phyloP scores from a whole-genome alignment of 1,284 basidiomycete species.

The Ceratobasidium sp. region DNA sequence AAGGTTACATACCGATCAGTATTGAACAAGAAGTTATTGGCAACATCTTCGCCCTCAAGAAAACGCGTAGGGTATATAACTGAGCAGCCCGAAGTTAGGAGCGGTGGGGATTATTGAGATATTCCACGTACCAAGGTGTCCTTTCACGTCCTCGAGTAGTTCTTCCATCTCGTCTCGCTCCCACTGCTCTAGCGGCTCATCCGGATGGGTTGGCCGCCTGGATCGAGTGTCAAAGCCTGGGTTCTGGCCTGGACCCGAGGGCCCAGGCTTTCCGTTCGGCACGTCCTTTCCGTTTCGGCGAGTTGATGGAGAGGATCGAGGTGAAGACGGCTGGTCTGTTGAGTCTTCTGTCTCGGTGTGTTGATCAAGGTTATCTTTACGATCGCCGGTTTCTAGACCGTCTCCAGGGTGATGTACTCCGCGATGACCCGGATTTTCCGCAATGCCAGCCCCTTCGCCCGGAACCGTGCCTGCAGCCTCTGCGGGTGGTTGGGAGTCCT shows the following conservation, averaged over 20 bases:
- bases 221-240: slow-evolving; percentile 10
- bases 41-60: slow-evolving; percentile 83
- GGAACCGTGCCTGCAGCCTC: slow-evolving; percentile 53
- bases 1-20: slow-evolving; percentile 68
- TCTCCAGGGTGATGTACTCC: slow-evolving; percentile 46
- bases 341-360: slow-evolving; percentile 43
- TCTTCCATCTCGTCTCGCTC: slow-evolving; percentile 89
- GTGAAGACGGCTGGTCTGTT: slow-evolving; percentile 42
- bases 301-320: slow-evolving; percentile 34
- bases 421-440: slow-evolving; percentile 39
- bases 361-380: slow-evolving; percentile 46
- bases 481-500: slow-evolving; percentile 54
- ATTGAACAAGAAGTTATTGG: slow-evolving; percentile 90
- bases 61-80: slow-evolving; percentile 84
- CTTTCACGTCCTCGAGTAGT: slow-evolving; percentile 73
- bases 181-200: slow-evolving; percentile 78
- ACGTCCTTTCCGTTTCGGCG: slow-evolving; percentile 33
- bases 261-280: slow-evolving; percentile 15
- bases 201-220: slow-evolving; percentile 56
- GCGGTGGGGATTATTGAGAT: not conserved
- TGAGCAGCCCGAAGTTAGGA: slow-evolving; percentile 49
- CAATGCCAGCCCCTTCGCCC: slow-evolving; percentile 34
- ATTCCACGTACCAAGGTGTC: slow-evolving; percentile 74
- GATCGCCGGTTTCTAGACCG: slow-evolving; percentile 50
- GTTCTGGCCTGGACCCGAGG: slow-evolving; percentile 17